phyloP scores from a whole-genome alignment of 345 rosid species.

The Leavenworthia alabamica region DNA sequence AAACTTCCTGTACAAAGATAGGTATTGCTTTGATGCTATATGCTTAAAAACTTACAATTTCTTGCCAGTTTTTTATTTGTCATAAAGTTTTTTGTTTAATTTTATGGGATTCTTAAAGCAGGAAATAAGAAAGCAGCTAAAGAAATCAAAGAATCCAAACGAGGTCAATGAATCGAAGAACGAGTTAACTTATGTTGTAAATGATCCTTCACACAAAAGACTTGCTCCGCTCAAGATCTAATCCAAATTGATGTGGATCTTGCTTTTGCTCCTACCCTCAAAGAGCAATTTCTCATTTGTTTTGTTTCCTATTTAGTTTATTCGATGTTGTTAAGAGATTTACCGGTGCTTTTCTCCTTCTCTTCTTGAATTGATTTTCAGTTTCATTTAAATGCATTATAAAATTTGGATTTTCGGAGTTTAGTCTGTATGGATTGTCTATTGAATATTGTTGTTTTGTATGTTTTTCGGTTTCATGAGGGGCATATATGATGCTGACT shows the following conservation, averaged over 20 bases:
- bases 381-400: background rate
- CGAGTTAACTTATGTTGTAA: conserved; percentile 50
- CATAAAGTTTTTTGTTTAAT: background rate
- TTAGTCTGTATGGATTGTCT: background rate
- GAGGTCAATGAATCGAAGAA: conserved; percentile 36
- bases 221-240: too few relatives aligned
- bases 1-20: conserved; percentile 47
- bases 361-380: background rate
- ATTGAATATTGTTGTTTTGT: conserved; percentile 3
- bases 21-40: conserved; percentile 12
- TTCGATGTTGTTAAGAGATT: background rate
- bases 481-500: conserved; percentile 85
- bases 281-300: conserved; percentile 46
- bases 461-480: conserved; percentile 42
- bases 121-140: conserved; percentile 44
- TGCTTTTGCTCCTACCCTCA: conserved; percentile 83
- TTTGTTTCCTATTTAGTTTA: conserved; percentile 3
- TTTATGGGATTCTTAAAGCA: conserved; percentile 3
- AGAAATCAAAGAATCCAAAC: conserved; percentile 36
- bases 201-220: too few relatives aligned
- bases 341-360: background rate
- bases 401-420: background rate
- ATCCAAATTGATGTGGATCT: conserved; percentile 90
- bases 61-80: background rate
- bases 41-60: background rate